Base-by-base conservation (phyloP, 352 stramenopile species). In the Halophytophthora batemanensis region DNA sequence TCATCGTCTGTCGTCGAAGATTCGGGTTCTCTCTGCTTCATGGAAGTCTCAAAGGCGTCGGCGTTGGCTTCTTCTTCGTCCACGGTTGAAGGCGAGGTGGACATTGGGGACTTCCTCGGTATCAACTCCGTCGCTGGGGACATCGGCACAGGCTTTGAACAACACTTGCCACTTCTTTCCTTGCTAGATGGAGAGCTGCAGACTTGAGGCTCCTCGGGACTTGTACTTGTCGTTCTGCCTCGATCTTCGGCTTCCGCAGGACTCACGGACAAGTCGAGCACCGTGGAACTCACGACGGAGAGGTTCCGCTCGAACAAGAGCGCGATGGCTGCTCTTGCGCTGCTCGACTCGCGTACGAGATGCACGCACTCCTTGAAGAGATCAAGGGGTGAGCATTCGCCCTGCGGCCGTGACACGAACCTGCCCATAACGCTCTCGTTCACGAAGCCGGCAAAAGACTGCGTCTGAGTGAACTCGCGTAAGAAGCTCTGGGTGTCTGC, bases 281-380 rank as follows among this genome's bases (percentile, higher is more conserved):
- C 58, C 6, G 64, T 48, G 8, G 59, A 68, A 41, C 74, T 66
- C 12, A 79, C 56, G 14, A 61, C 55, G 7, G 61, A 64, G 17
- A 45, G 36, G 28, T 88, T 71, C 5, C 77, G 70, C 53, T 86
- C 71, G 50, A 87, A 87, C 10, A 89, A 53, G 33, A 87, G 54
- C 25, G 50, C 47, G 44, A 87, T 79, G 2, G 70, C 75, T 11
- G 46, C 33, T 12, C 58, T 42, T 6, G 64, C 55, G 25, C 72
- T 49, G 14, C 38, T 65, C 5, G 77, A 53, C 43, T 87, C 74
- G 14, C 69, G 66, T 19, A 66, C 58, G 13, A 89, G 55, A 38
- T 89, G 70, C 17, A 86, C 56, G 31, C 75, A 89, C 35, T 87
- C 71, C 40, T 77, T 68, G 35, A 89, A 89, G 21, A 89, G 64